A percentile compares a stretch with the other conserved stretches of the same genome.
Evolutionary conservation across 345 rosid genomes (phyloP).

Genomic region (Nephelium lappaceum): DNA sequence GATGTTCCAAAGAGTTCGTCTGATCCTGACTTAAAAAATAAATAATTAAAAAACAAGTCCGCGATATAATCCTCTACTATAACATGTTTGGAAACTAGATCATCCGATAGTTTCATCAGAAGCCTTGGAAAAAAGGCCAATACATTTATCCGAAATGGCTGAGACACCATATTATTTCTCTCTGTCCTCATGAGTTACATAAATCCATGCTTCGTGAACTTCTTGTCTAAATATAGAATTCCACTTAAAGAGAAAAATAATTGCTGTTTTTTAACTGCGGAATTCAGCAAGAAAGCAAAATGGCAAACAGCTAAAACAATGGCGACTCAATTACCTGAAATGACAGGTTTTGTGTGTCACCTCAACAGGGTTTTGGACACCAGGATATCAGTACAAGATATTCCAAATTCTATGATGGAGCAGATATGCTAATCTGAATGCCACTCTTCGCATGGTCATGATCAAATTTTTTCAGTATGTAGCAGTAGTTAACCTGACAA

Average conservation of each 20-base stretch:
- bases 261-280: constrained; percentile 6
- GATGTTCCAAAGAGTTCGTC: too few species aligned
- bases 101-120: background rate
- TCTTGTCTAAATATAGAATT: background rate
- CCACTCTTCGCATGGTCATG: constrained; percentile 67
- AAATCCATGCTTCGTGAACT: background rate
- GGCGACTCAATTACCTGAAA: constrained; percentile 19
- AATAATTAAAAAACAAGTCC: background rate
- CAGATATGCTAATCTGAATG: constrained; percentile 57
- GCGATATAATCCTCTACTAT: background rate
- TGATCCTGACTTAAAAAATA: too few species aligned
- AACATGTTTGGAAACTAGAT: constrained; percentile 2
- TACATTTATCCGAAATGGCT: background rate
- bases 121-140: background rate
- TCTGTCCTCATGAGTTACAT: background rate
- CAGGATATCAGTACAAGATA: background rate
- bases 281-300: constrained; percentile 6
- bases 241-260: constrained; percentile 11
- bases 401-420: constrained; percentile 36
- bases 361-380: background rate
- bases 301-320: background rate
- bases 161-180: constrained; percentile 18
- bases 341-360: constrained; percentile 7
- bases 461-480: constrained; percentile 56
- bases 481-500: constrained; percentile 72